Evolutionary conservation across 164 flowering plant species (phyloP).

Genomic region (Taxillus chinensis): DNA sequence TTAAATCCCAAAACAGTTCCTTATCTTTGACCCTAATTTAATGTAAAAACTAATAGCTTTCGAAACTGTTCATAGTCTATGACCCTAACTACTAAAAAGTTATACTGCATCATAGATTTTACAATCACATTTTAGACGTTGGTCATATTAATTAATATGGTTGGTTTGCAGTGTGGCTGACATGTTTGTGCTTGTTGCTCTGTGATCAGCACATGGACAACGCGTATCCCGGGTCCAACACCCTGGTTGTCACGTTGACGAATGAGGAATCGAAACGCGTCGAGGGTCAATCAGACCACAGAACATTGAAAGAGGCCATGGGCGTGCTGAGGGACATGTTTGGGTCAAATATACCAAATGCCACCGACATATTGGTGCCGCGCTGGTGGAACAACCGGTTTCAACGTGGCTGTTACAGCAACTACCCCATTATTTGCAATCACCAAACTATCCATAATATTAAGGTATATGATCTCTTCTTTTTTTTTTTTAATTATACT

Average conservation of each 20-base stretch:
- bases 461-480: constrained; percentile 32
- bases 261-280: constrained; percentile 93
- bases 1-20: no score
- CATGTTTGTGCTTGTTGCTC: constrained; percentile 6
- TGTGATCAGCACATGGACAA: constrained; percentile 91
- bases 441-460: constrained; percentile 40
- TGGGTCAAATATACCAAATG: constrained; percentile 68
- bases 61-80: no score
- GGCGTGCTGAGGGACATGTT: constrained; percentile 81
- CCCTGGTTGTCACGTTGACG: constrained; percentile 84
- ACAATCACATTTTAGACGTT: no score
- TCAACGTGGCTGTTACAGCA: constrained; percentile 95
- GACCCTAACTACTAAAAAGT: no score
- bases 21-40: no score
- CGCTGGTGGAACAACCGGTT: constrained; percentile 94
- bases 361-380: constrained; percentile 70
- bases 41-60: no score
- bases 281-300: constrained; percentile 63
- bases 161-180: no score
- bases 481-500: background rate
- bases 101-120: no score
- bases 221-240: constrained; percentile 86
- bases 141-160: no score
- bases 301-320: constrained; percentile 78
- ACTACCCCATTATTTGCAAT: constrained; percentile 62